Conservation (phyloP, 805 yeast genomes). For the Hanseniaspora osmophila region DNA sequence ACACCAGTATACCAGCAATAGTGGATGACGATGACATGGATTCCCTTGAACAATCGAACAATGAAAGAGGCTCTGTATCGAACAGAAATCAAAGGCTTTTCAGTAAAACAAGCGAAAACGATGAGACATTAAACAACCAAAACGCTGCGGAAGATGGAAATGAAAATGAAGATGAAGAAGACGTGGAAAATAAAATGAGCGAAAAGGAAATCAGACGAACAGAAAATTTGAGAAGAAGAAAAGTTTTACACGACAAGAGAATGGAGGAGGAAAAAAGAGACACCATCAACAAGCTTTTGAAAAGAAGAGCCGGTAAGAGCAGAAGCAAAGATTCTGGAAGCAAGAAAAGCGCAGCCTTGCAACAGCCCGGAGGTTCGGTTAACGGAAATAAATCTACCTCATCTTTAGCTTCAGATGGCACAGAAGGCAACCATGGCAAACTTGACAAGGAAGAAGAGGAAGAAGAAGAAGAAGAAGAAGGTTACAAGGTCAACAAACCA, state of each 20-base stretch:
- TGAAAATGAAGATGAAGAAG: slow-evolving; percentile 12
- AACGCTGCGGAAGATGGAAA: slow-evolving; percentile 10
- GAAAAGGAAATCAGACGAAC: slow-evolving; percentile 79
- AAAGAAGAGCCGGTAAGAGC: slow-evolving; percentile 68
- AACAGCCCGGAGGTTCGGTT: neutral
- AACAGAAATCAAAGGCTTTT: slow-evolving; percentile 6
- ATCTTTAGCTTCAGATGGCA: slow-evolving; percentile 2
- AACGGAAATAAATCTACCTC: neutral
- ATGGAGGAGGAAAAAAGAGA: slow-evolving; percentile 88
- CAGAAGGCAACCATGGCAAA: slow-evolving; percentile 9
- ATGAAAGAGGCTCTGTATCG: neutral
- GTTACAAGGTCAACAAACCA: slow-evolving; percentile 13
- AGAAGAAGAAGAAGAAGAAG: slow-evolving; percentile 8
- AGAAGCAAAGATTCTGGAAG: slow-evolving; percentile 21
- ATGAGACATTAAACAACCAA: slow-evolving; percentile 11
- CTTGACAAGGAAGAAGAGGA: slow-evolving; percentile 9
- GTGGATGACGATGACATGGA: slow-evolving; percentile 7
- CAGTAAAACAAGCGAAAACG: slow-evolving; percentile 6
- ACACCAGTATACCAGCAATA: slow-evolving; percentile 6
- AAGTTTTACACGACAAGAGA: slow-evolving; percentile 67
- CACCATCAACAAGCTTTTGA: slow-evolving; percentile 71
- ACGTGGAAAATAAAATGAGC: slow-evolving; percentile 40
- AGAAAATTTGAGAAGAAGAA: slow-evolving; percentile 78
- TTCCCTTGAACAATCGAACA: neutral
- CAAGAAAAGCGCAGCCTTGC: slow-evolving; percentile 1